These are phyloP conservation scores for Colletotrichum sidae DNA, from an alignment of 2,329 filamentous ascomycete genomes.

Conservation along the genomic window DNA sequence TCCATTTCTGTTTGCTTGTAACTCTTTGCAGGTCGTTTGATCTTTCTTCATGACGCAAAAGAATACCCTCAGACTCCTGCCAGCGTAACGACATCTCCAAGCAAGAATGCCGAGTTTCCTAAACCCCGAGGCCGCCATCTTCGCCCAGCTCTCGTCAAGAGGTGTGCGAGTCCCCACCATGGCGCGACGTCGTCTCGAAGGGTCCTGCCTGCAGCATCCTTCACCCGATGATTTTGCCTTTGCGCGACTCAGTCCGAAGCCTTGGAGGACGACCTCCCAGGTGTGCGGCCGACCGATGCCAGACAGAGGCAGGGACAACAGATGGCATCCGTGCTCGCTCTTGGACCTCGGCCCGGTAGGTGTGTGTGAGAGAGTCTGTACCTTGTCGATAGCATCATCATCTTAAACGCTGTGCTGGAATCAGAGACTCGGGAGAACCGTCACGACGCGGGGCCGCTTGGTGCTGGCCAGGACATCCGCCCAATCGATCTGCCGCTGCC, in stretches of 20 bases:
- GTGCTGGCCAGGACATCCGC: background rate
- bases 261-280: background rate
- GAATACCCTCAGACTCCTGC: too few relatives aligned
- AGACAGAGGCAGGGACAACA: conserved; percentile 2
- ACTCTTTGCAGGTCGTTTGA: too few relatives aligned
- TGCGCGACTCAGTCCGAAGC: background rate
- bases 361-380: too few relatives aligned
- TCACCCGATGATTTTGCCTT: conserved; percentile 6
- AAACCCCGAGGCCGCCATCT: background rate
- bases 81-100: too few relatives aligned
- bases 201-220: conserved; percentile 10
- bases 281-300: background rate
- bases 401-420: too few relatives aligned
- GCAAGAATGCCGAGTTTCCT: conserved; percentile 2
- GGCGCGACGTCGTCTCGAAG: conserved; percentile 23
- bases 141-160: background rate
- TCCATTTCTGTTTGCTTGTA: too few relatives aligned
- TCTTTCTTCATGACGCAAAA: too few relatives aligned
- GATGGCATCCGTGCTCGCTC: conserved; percentile 31
- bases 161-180: conserved; percentile 17
- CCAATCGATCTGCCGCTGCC: background rate
- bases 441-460: conserved; percentile 7
- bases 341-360: background rate
- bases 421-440: background rate
- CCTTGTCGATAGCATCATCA: too few relatives aligned